These are phyloP conservation scores for Talaromyces nanjingensis DNA, from an alignment of 495 filamentous ascomycete genomes.

Conservation along the genomic window DNA sequence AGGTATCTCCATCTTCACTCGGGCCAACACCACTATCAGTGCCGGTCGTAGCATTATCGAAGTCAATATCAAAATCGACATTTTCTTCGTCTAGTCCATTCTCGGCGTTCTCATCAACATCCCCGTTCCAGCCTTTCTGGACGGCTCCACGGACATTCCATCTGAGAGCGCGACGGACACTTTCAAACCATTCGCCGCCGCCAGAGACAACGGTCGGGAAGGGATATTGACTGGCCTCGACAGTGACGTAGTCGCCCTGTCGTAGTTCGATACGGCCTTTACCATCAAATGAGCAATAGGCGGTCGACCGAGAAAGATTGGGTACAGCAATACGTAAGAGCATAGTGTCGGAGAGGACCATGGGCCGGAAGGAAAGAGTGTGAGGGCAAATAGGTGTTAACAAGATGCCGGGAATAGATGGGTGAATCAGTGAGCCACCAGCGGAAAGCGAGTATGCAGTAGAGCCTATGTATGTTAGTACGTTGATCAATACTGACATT, in stretches of 20 bases:
- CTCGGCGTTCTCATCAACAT: conserved; percentile 20
- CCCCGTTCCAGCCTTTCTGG: conserved; percentile 70
- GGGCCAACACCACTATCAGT: conserved; percentile 44
- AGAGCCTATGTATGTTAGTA: conserved; percentile 44
- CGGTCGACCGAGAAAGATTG: conserved; percentile 73
- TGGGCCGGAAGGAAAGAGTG: conserved; percentile 91
- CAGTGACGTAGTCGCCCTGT: conserved; percentile 88
- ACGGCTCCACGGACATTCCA: conserved; percentile 87
- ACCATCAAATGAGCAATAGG: conserved; percentile 94
- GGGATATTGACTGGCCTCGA: conserved; percentile 89
- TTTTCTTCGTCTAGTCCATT: conserved; percentile 38
- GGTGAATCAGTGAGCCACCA: conserved; percentile 90
- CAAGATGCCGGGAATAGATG: conserved; percentile 94
- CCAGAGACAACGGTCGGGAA: conserved; percentile 85
- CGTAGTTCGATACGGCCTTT: conserved; percentile 88
- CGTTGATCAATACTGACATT: conserved; percentile 8
- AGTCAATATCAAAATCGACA: conserved; percentile 68
- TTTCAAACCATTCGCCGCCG: conserved; percentile 87
- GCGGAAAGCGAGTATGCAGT: conserved; percentile 96
- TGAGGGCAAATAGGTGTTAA: conserved; percentile 97
- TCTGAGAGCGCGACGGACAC: conserved; percentile 77
- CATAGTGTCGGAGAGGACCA: conserved; percentile 96
- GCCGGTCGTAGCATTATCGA: conserved; percentile 54
- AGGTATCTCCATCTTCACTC: conserved; percentile 59
- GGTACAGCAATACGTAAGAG: conserved; percentile 84